Base-by-base conservation (phyloP, 2,329 filamentous ascomycete species). In the Nigrospora oryzae region DNA sequence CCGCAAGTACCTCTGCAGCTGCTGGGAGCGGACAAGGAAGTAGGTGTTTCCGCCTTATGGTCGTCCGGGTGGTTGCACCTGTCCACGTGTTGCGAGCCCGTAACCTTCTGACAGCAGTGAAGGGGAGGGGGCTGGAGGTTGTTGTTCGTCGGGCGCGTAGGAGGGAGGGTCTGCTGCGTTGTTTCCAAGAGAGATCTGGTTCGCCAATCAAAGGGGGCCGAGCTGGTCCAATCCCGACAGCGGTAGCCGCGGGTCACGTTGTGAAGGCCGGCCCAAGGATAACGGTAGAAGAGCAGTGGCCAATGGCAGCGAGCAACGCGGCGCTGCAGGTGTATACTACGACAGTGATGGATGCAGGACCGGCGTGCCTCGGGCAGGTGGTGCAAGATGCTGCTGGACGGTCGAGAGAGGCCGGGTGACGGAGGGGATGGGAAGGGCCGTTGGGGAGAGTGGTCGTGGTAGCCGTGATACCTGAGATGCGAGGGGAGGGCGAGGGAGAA, bases 41-140 rank as follows among this genome's bases (percentile, higher is more conserved):
- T n/a, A n/a, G 13, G 32, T 36, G 32, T 41, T 39, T 42, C 42
- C 44, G 38, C 33, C 42, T 35, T 44, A 32, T 40, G 42, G 46
- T 48, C 33, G n/a, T 38, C 41, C 46, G 43, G 46, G 35, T 45
- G 40, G 46, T 36, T 45, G 46, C 46, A 48, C 46, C 42, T 34
- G 46, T 45, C 46, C 46, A 48, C 46, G 42, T 48, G 46, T 48
- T 42, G 19, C 28, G 38, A 37, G 43, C 23, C 40, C 30, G 40
- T 30, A 41, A 19, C 32, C 36, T 41, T 28, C 23, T 28, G 23
- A 10, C 23, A 36, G 15, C 34, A 16, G 14, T 14, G 34, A n/a
- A 12, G 34, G 34, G 34, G 11, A 11, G 34, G 34, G 34, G 34
- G 34, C 34, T 14, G 13, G 13, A 16, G 2, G 34, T 36, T 36